Evolutionary conservation across 139 green algal species (phyloP), one percentile per base, ranked within the genome.

Genomic region (Tetratostichococcus sp.): DNA sequence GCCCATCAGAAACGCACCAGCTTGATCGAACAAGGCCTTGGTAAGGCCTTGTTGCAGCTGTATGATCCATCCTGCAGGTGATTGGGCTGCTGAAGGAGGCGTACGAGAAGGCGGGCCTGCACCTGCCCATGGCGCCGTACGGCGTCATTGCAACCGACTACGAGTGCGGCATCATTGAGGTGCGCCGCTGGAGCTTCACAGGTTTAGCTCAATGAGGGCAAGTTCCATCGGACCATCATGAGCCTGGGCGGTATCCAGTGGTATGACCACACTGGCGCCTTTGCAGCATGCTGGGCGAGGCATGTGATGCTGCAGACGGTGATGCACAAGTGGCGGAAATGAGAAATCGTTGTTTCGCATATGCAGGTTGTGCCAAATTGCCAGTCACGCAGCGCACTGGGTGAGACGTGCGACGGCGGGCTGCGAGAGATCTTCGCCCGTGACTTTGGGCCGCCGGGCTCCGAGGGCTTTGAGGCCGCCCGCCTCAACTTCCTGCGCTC

Each of bases 71-170:
- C n/a, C n/a, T n/a, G n/a, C 83, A 92, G 87, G 89, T 96, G 26
- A 94, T 97, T 76, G 78, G 79, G 4, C 81, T 97, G 67, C 80
- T 97, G 23, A 80, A 90, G 39, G 80, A 87, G 35, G 89, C 89
- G 16, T 94, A 95, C 76, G 39, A 79, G 14, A 77, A 80, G 21
- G 87, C 91, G 11, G 89, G 87, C 0, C 86, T 99, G 72, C 80
- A 81, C 4, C 80, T 97, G 30, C 96, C 96, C 84, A 85, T 99
- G 50, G 91, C 89, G 23, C 93, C 95, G 1, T 98, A 98, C 75
- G 95, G 95, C 34, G 96, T 97, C 35, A 77, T 99, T 59, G 92
- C 95, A 62, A 99, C 95, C 0, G 95, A 87, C 19, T 98, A 98
- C 81, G 95, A 97, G 81, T 87, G 91, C 28, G 95, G 95, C 69